Evolutionary conservation across 805 yeast species (phyloP).

Genomic region (Ogataea saltuana): DNA sequence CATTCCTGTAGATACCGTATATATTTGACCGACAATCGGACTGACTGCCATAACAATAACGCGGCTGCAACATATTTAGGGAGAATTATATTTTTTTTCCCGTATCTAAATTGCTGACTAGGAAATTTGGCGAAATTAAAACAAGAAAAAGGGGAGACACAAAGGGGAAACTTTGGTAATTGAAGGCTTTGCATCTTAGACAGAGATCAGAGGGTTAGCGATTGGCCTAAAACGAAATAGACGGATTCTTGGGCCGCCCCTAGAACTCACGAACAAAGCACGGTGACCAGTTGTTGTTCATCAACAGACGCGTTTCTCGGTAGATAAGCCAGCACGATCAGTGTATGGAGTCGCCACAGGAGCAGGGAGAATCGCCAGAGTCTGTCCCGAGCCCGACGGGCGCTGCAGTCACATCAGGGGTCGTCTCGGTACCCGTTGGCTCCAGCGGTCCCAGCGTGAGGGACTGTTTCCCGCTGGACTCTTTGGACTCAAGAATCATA

Average conservation of each 20-base stretch:
- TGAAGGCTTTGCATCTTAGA: neutral
- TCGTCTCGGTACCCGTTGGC: neutral
- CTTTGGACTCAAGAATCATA: slow-evolving; percentile 55
- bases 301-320: slow-evolving; percentile 4
- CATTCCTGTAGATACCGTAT: slow-evolving; percentile 8
- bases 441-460: slow-evolving; percentile 12
- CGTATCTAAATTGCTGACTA: slow-evolving; percentile 7
- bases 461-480: slow-evolving; percentile 41
- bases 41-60: slow-evolving; percentile 1
- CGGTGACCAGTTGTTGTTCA: neutral
- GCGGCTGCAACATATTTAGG: too few relatives aligned
- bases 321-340: slow-evolving; percentile 2
- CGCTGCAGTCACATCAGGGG: neutral
- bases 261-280: too few relatives aligned
- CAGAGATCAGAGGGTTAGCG: neutral
- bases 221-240: neutral
- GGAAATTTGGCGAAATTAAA: neutral
- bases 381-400: neutral
- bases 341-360: slow-evolving; percentile 1
- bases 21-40: neutral
- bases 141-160: neutral
- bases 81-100: neutral
- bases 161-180: neutral
- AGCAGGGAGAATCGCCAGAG: neutral
- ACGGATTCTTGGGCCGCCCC: neutral